Conservation (phyloP, 257 asterid species). For the Eustoma russellianum region DNA sequence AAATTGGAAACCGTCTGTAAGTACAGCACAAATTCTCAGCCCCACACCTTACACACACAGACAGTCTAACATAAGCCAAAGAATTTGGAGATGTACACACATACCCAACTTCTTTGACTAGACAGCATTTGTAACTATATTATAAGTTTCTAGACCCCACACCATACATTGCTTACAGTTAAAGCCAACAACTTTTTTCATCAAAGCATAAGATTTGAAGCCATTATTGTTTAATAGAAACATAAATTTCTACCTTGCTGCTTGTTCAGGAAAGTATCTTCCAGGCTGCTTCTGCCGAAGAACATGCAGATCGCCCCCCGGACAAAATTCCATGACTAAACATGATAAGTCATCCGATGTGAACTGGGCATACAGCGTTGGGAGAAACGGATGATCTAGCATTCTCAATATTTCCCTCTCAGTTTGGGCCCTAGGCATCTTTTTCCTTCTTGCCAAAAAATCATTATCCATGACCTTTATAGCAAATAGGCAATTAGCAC, state of each 20-base stretch:
- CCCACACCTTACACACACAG: no score
- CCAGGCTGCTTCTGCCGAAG: slow-evolving; percentile 83
- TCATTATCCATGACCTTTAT: slow-evolving; percentile 97
- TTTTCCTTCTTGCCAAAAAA: slow-evolving; percentile 63
- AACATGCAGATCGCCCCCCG: slow-evolving; percentile 91
- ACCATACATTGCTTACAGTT: no score
- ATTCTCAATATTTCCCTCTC: slow-evolving; percentile 81
- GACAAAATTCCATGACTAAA: slow-evolving; percentile 93
- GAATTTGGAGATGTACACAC: no score
- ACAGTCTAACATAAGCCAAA: no score
- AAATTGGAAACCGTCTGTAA: no score
- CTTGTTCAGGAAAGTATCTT: slow-evolving; percentile 66
- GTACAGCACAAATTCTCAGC: no score
- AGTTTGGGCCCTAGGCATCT: slow-evolving; percentile 76
- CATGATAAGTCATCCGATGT: slow-evolving; percentile 74
- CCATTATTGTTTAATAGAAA: background rate
- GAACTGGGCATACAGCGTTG: slow-evolving; percentile 85
- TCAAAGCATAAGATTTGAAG: no score
- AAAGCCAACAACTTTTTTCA: no score
- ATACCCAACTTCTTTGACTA: no score
- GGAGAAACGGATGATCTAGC: slow-evolving; percentile 97
- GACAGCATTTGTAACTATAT: no score
- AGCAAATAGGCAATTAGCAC: slow-evolving; percentile 56
- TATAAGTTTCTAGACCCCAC: no score
- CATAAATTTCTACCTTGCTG: slow-evolving; percentile 54